phyloP scores from a whole-genome alignment of 331 rosid species.

The Pyrus hybrid region DNA sequence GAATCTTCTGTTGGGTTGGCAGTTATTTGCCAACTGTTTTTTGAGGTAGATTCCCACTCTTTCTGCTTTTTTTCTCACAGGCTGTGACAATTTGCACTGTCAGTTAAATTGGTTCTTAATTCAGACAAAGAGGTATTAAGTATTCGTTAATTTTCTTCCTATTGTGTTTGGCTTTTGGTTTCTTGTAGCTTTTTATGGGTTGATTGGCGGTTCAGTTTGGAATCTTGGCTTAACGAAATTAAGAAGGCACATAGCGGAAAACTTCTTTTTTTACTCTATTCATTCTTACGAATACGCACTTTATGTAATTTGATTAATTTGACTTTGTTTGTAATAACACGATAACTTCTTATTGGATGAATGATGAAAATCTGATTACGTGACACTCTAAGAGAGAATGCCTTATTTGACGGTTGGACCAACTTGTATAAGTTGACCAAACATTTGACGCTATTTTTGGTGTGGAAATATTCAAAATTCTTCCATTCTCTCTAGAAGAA shows the following conservation, averaged over 20 bases:
- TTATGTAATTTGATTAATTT: too few species aligned
- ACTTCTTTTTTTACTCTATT: neutral
- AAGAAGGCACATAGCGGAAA: too few species aligned
- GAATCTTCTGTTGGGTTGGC: slow-evolving; percentile 2
- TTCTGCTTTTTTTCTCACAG: neutral
- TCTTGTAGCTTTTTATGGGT: neutral
- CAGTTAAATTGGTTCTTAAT: neutral
- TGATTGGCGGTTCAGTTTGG: slow-evolving; percentile 5
- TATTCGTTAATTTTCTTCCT: neutral
- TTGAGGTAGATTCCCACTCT: neutral
- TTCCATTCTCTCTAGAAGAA: too few species aligned
- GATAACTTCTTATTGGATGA: too few species aligned
- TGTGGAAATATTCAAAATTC: too few species aligned
- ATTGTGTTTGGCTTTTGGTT: neutral
- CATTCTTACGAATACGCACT: too few species aligned
- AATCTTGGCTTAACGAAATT: neutral
- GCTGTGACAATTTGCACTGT: neutral
- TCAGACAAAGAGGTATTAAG: neutral
- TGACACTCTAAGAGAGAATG: too few species aligned
- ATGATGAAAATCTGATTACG: too few species aligned
- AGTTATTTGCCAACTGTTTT: slow-evolving; percentile 6
- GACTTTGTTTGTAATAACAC: too few species aligned
- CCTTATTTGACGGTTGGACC: neutral
- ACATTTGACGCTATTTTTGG: neutral
- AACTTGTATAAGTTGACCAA: slow-evolving; percentile 1